A percentile compares a stretch with the other conserved stretches of the same genome.
phyloP scores from a whole-genome alignment of 2,329 filamentous ascomycete genomes.

The Phialophora tarda region DNA sequence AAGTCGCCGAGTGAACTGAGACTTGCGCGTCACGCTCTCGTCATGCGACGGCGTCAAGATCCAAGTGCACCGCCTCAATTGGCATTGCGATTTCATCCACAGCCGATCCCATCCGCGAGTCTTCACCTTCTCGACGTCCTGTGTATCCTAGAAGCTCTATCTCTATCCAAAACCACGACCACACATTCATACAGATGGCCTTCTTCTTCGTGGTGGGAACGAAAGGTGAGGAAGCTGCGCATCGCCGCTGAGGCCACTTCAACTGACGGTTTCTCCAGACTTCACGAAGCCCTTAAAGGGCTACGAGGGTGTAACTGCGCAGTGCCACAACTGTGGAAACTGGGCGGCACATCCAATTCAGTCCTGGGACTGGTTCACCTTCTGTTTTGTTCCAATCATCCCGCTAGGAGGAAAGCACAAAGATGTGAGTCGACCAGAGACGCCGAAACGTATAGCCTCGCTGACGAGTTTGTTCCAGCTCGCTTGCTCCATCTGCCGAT shows the following conservation, averaged over 20 bases:
- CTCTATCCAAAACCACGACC: background rate
- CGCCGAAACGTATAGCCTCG: background rate
- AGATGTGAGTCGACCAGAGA: slow-evolving; percentile 29
- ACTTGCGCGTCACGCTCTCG: slow-evolving; percentile 5
- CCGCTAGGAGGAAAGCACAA: slow-evolving; percentile 45
- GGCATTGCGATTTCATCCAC: background rate
- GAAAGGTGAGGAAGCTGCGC: slow-evolving; percentile 24
- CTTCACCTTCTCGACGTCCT: background rate
- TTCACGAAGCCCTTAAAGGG: slow-evolving; percentile 53
- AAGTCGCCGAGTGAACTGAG: background rate
- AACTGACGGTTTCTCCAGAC: slow-evolving; percentile 43
- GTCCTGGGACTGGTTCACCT: slow-evolving; percentile 54
- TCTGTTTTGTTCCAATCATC: slow-evolving; percentile 51
- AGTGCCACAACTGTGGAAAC: slow-evolving; percentile 55
- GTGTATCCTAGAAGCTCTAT: background rate
- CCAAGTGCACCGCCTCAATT: slow-evolving; percentile 7
- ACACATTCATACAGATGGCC: slow-evolving; percentile 25
- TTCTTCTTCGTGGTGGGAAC: slow-evolving; percentile 38
- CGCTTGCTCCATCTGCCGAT: slow-evolving; percentile 38
- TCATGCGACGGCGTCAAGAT: slow-evolving; percentile 3
- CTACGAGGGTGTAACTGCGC: slow-evolving; percentile 54
- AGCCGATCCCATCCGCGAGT: background rate
- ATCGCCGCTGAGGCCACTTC: slow-evolving; percentile 1
- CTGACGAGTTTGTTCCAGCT: slow-evolving; percentile 27
- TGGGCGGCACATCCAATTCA: slow-evolving; percentile 53